These are phyloP conservation scores for Ocimum tenuiflorum DNA, from an alignment of 257 asterid genomes.

Conservation along the genomic window DNA sequence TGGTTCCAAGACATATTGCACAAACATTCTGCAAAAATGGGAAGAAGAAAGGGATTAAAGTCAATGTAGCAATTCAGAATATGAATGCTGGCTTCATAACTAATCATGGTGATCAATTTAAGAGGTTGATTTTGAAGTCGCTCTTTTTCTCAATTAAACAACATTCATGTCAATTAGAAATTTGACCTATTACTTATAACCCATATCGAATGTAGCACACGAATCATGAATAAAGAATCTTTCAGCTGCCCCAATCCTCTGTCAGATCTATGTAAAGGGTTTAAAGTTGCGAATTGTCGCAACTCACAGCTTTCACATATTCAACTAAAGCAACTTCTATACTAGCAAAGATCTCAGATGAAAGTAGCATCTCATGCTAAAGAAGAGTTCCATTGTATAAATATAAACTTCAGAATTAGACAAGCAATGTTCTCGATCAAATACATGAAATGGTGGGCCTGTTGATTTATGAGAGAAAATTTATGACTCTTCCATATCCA, in stretches of 20 bases:
- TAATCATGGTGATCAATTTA: background rate
- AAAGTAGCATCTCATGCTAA: conserved; percentile 1
- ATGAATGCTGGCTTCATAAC: background rate
- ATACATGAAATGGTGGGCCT: background rate
- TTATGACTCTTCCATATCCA: conserved; percentile 17
- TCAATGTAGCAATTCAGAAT: background rate
- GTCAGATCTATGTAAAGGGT: background rate
- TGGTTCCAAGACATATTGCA: conserved; percentile 65
- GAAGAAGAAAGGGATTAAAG: conserved; percentile 1
- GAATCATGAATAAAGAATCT: background rate
- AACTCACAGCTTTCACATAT: background rate
- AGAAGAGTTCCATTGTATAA: background rate
- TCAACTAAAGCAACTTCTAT: background rate
- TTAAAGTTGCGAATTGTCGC: background rate
- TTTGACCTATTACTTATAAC: background rate
- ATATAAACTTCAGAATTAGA: background rate
- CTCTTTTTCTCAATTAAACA: background rate
- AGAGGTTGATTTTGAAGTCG: background rate
- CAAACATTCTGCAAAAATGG: conserved; percentile 52
- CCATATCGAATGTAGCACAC: background rate
- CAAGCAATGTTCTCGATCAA: background rate
- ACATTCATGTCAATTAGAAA: background rate
- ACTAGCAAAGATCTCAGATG: background rate
- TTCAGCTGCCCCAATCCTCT: background rate
- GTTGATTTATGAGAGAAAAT: background rate